Evolutionary conservation across 805 yeast species (phyloP), one percentile per base, ranked within the genome.

Genomic region (Candida boleticola): DNA sequence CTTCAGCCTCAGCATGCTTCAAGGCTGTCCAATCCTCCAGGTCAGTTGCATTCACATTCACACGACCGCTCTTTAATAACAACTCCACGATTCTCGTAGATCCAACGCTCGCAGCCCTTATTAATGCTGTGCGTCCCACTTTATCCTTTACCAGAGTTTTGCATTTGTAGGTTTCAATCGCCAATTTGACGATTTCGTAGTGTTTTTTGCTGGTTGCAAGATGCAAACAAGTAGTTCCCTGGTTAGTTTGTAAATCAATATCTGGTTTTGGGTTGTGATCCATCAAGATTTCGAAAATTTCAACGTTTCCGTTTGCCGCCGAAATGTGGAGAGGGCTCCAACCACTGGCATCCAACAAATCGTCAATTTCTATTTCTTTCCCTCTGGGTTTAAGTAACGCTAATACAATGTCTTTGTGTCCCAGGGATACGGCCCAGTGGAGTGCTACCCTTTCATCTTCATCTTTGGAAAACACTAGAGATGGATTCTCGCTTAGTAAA

Each of bases 271-370:
- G 84, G 46, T 72, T 68, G 9, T 49, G 45, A 0, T 58, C 62
- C 49, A 80, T 64, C n/a, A 89, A 54, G 35, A 68, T 52, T 7
- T 74, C 66, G 3, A 88, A 51, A 6, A 83, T 73, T 5, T 68
- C 71, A 18, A 69, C 51, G 52, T 80, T 77, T 0, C 97, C 96
- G 2, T 83, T 70, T 0, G 96, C 77, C 0, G 85, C 75, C 0
- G 93, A 89, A 40, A 92, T 82, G 60, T 90, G 97, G 26, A 88
- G 54, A 1, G 95, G 89, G 0, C 92, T 83, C 96, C 96, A 90
- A 0, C 95, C 95, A 9, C 90, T 72, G 16, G 76, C 82, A 58
- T 90, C 98, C 0, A 50, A 57, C 52, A 72, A 58, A 3, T 83
- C 85, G 55, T 89, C 93, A 10, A 89, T 58, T 48, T 88, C 92